Evolutionary conservation across 2,329 filamentous ascomycete species (phyloP), one percentile per base, ranked within the genome.

Genomic region (Pyrenophora graminea): DNA sequence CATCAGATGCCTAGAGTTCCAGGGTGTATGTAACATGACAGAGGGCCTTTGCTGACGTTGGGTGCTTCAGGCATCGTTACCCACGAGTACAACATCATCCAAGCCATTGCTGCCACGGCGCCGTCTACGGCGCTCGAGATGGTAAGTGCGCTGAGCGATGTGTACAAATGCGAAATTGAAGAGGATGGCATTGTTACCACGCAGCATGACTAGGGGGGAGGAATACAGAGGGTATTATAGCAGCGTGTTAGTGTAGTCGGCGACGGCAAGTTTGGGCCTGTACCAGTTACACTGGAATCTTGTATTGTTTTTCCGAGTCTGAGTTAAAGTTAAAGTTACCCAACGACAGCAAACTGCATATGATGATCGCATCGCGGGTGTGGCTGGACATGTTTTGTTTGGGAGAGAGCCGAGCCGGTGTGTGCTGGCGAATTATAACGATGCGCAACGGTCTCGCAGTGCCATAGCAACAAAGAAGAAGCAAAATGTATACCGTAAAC

Each of bases 71-170:
- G 50, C 25, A 34, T 49, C 19, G 49, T 96, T 63, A 94, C 88
- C 18, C 90, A 95, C 76, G 83, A 87, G 66, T 94, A 90, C 73
- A 85, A 53, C 52, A 69, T 71, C 69, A 70, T 71, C 56, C 94
- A 89, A 77, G 90, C 87, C 39, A 94, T 95, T 70, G 84, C 90
- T 27, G 88, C 87, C 44, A 85, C 87, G 57, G 86, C 87, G 30
- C 85, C 90, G 1, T 83, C 84, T 51, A 84, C 85, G 63, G 82
- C 85, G 17, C 79, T 96, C 48, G 80, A 90, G 52, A 80, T 80
- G 4, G 82, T 96, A 25, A 82, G 86, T 61, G 77, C 83, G 1
- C 79, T 83, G 75, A 85, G 85, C 52, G 77, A 78, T 47, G 71
- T 82, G 53, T 86, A 85, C 73, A 77, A 83, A 44, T 84, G 86